These are phyloP conservation scores for Lophiotrema nucula DNA, from an alignment of 495 filamentous ascomycete genomes.

Conservation along the genomic window DNA sequence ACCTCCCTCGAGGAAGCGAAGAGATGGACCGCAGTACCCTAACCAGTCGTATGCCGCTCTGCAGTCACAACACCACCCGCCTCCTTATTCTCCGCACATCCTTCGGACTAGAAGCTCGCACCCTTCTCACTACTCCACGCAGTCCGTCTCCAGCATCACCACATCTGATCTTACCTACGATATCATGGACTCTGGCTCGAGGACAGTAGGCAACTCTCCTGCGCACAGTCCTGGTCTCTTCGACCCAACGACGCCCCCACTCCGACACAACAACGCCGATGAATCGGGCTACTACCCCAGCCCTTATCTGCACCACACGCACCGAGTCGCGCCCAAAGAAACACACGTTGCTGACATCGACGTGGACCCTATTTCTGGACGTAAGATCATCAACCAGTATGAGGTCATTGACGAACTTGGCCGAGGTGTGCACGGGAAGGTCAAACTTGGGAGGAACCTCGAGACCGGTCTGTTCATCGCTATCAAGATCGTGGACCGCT, in stretches of 20 bases:
- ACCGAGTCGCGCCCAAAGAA: slow-evolving; percentile 45
- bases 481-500: slow-evolving; percentile 98
- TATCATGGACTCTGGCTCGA: slow-evolving; percentile 37
- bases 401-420: slow-evolving; percentile 95
- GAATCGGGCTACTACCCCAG: slow-evolving; percentile 42
- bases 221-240: slow-evolving; percentile 44
- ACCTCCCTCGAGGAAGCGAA: slow-evolving; percentile 4
- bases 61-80: slow-evolving; percentile 42
- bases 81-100: slow-evolving; percentile 31
- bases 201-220: slow-evolving; percentile 44
- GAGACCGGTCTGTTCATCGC: slow-evolving; percentile 56
- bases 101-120: slow-evolving; percentile 40
- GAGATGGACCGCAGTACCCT: slow-evolving; percentile 40
- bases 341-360: slow-evolving; percentile 89
- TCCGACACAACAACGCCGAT: slow-evolving; percentile 23
- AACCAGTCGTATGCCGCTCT: slow-evolving; percentile 47
- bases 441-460: slow-evolving; percentile 65
- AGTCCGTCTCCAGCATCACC: slow-evolving; percentile 29
- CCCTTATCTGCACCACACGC: slow-evolving; percentile 45
- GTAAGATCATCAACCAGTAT: slow-evolving; percentile 96
- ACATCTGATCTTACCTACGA: slow-evolving; percentile 31
- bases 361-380: slow-evolving; percentile 78
- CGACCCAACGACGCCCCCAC: slow-evolving; percentile 34
- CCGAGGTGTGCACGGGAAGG: slow-evolving; percentile 73
- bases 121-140: slow-evolving; percentile 34